Evolutionary conservation across 306 rosid species (phyloP).

Genomic region (Cicer arietinum): DNA sequence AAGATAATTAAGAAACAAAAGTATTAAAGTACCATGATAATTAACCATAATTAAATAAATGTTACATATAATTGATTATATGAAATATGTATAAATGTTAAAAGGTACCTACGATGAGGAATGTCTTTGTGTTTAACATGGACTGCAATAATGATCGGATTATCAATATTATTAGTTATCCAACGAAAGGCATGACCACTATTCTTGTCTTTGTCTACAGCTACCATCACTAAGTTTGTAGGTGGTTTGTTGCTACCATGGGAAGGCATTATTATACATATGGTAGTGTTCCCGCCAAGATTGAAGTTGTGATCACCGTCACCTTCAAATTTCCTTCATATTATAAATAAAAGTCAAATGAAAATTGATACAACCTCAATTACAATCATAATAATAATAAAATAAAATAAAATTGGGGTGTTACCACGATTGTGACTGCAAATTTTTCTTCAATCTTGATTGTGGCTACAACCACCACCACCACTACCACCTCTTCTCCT

Average conservation of each 20-base stretch:
- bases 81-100: slow-evolving; percentile 10
- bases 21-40: not conserved
- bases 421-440: not conserved
- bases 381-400: not conserved
- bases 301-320: not conserved
- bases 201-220: slow-evolving; percentile 78
- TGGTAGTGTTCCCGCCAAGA: not conserved
- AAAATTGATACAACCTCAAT: not conserved
- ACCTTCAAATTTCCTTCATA: not conserved
- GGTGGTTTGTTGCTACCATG: slow-evolving; percentile 41
- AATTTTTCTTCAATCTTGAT: not conserved
- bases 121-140: slow-evolving; percentile 66
- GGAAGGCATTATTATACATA: slow-evolving; percentile 41
- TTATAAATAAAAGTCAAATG: not conserved
- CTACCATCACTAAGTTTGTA: slow-evolving; percentile 66
- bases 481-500: slow-evolving; percentile 8
- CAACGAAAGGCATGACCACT: slow-evolving; percentile 71
- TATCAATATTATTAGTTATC: slow-evolving; percentile 64
- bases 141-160: slow-evolving; percentile 58
- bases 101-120: slow-evolving; percentile 80
- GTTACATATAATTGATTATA: not conserved
- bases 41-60: not conserved
- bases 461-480: not conserved
- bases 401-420: not conserved
- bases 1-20: not conserved